Conservation (phyloP, 768 basidiomycete genomes). For the Aureoboletus auriporus region DNA sequence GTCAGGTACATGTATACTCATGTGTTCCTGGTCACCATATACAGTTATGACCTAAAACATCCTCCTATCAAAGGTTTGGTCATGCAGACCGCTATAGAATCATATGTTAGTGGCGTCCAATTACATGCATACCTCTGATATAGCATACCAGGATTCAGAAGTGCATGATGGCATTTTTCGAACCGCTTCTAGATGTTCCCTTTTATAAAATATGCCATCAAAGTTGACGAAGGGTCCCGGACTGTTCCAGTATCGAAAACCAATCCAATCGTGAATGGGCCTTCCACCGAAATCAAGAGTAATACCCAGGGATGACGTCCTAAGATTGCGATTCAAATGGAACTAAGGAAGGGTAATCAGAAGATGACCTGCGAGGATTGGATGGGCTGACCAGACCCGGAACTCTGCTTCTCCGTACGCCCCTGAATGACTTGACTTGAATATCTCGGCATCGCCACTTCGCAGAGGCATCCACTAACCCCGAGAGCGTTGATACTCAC, state of each 20-base stretch:
- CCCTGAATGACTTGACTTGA: slow-evolving; percentile 10
- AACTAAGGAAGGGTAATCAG: slow-evolving; percentile 24
- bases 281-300: slow-evolving; percentile 50
- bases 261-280: slow-evolving; percentile 47
- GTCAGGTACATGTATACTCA: background rate
- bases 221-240: slow-evolving; percentile 54
- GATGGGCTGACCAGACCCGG: slow-evolving; percentile 33
- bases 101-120: slow-evolving; percentile 43
- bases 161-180: slow-evolving; percentile 35
- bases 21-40: background rate
- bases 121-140: slow-evolving; percentile 36
- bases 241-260: slow-evolving; percentile 41
- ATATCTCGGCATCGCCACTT: background rate
- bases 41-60: background rate
- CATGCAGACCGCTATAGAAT: slow-evolving; percentile 41
- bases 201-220: slow-evolving; percentile 31
- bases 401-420: slow-evolving; percentile 44
- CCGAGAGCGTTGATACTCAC: slow-evolving; percentile 39
- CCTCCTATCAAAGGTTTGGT: slow-evolving; percentile 44
- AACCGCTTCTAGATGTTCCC: slow-evolving; percentile 40
- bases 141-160: slow-evolving; percentile 32
- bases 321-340: slow-evolving; percentile 47
- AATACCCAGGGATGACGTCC: slow-evolving; percentile 40
- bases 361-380: background rate
- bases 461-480: slow-evolving; percentile 20